Evolutionary conservation across 805 yeast species (phyloP), one percentile per base, ranked within the genome.

Genomic region (Zygosaccharomyces gambellarensis): DNA sequence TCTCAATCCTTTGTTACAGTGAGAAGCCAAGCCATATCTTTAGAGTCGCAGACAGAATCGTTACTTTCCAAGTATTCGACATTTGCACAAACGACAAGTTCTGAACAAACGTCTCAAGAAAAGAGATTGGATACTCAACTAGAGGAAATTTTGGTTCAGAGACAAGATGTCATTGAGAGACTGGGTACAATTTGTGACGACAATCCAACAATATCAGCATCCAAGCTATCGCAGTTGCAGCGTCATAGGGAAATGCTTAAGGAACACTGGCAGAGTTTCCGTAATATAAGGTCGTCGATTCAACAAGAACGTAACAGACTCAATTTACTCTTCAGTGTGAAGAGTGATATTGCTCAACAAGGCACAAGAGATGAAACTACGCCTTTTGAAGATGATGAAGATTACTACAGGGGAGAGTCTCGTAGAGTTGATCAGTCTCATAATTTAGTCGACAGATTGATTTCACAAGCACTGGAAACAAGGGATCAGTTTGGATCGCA

Each of bases 381-480:
- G 9, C 56, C 58, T 40, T 63, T 62, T 41, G 60, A 56, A 36
- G 68, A 68, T 56, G 87, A 82, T 48, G 81, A 84, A 54, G 87
- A 82, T 53, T 92, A 92, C 65, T 82, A 87, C 64, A 75, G 85
- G 49, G 82, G 85, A 50, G 99, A 92, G 68, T 69, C 88, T 6
- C 72, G 78, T 34, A 73, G 96, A 44, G 85, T 85, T 17, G 87
- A 87, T 55, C 75, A 75, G 45, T 82, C 94, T 39, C 83, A 89
- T 63, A 74, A 76, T 39, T 72, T 90, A 45, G 87, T 95, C 12
- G 97, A 94, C 63, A 71, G 85, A 39, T 72, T 94, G 50, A 75
- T 92, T 34, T 78, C 78, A n/a, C 90, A 85, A 63, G 98, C 97
- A 1, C 85, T 80, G 70, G 87, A 86, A 57, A 90, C 98, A 0